A percentile compares a stretch with the other conserved stretches of the same genome.
These are phyloP conservation scores for Phaffomyces opuntiae DNA, from an alignment of 805 yeast species.

Conservation along the genomic window DNA sequence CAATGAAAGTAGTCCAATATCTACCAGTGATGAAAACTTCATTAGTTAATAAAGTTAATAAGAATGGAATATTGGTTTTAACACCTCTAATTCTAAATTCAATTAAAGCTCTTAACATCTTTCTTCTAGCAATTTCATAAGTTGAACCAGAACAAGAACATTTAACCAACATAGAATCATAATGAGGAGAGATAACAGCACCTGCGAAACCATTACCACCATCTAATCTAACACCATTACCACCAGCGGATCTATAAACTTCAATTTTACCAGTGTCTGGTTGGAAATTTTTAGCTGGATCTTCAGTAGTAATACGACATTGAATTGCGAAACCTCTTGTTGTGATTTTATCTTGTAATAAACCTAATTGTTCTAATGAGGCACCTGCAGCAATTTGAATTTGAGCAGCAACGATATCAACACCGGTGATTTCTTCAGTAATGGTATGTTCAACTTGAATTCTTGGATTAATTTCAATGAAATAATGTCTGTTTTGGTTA, in stretches of 20 bases:
- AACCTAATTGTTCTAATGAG: constrained; percentile 80
- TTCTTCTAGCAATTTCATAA: constrained; percentile 92
- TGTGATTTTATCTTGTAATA: constrained; percentile 89
- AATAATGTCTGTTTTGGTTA: constrained; percentile 88
- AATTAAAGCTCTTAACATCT: constrained; percentile 93
- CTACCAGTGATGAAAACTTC: constrained; percentile 78
- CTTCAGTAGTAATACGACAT: constrained; percentile 98
- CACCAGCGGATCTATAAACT: constrained; percentile 97
- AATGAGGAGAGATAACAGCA: constrained; percentile 91
- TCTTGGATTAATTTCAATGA: constrained; percentile 97
- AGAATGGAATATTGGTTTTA: constrained; percentile 95
- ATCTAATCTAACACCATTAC: constrained; percentile 97
- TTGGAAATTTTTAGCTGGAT: constrained; percentile 92
- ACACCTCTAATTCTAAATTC: constrained; percentile 99
- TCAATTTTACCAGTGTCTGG: constrained; percentile 98
- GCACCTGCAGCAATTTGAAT: constrained; percentile 99
- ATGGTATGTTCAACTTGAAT: constrained; percentile 98
- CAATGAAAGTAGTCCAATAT: constrained; percentile 98
- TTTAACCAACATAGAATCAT: constrained; percentile 96
- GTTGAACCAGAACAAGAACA: constrained; percentile 97
- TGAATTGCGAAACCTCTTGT: constrained; percentile 97
- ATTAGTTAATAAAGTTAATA: constrained; percentile 84
- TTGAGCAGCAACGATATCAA: constrained; percentile 96
- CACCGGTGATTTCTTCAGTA: constrained; percentile 98
- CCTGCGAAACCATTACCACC: constrained; percentile 99